Evolutionary conservation across 192 early-diverging fungal species (phyloP).

Genomic region (Powellomyces hirtus): DNA sequence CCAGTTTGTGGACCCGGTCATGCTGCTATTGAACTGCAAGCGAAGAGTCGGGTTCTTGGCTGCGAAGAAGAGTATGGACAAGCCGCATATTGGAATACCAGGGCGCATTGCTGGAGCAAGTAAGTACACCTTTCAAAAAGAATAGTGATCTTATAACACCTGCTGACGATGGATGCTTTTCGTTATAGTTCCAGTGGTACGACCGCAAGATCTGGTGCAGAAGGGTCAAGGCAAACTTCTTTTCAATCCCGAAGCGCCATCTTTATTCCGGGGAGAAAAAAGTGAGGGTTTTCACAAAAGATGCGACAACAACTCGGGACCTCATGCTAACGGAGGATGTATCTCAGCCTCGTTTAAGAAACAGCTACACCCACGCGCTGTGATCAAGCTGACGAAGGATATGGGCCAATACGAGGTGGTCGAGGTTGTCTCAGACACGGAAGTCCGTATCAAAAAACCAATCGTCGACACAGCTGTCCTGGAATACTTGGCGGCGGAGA

Average conservation of each 20-base stretch:
- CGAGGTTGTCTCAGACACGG: conserved; percentile 79
- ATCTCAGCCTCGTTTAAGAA: conserved; percentile 52
- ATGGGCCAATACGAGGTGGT: conserved; percentile 66
- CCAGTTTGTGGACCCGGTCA: conserved; percentile 92
- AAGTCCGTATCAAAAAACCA: conserved; percentile 70
- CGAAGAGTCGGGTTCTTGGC: conserved; percentile 49
- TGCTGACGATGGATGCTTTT: too few relatives aligned
- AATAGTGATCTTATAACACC: too few relatives aligned
- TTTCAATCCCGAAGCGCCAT: conserved; percentile 68
- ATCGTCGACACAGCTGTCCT: conserved; percentile 71
- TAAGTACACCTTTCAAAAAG: too few relatives aligned
- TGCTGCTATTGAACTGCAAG: conserved; percentile 78
- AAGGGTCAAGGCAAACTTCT: conserved; percentile 70
- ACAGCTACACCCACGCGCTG: conserved; percentile 61
- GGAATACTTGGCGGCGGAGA: conserved; percentile 53
- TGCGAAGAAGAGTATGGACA: conserved; percentile 87
- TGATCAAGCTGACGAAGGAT: conserved; percentile 64
- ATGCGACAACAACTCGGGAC: neutral
- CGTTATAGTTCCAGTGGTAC: conserved; percentile 77
- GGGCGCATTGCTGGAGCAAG: conserved; percentile 74
- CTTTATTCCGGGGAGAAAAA: conserved; percentile 65
- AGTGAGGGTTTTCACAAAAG: conserved; percentile 25
- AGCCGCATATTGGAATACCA: conserved; percentile 78
- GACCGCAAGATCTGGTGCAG: conserved; percentile 87
- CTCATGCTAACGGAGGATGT: neutral